These are phyloP conservation scores for Choanephora cucurbitarum DNA, from an alignment of 371 early-diverging fungal genomes.

Conservation along the genomic window DNA sequence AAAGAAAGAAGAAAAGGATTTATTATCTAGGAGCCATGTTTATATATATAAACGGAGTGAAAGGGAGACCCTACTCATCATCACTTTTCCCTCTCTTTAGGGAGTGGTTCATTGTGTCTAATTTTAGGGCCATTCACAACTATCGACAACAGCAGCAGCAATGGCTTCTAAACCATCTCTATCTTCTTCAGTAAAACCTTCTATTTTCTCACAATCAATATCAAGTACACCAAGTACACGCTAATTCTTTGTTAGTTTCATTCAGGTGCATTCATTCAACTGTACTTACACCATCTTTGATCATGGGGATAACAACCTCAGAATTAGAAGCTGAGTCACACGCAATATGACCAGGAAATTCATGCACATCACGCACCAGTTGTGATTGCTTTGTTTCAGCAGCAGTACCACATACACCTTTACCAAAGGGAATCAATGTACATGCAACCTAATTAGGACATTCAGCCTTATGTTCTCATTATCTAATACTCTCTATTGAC, in stretches of 20 bases:
- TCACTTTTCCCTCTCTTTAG: no score
- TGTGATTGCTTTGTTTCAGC: constrained; percentile 57
- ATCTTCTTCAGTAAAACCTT: constrained; percentile 82
- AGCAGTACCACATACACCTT: constrained; percentile 90
- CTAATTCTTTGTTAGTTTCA: no score
- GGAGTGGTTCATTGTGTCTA: no score
- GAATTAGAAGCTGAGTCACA: constrained; percentile 88
- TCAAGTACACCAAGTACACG: constrained; percentile 82
- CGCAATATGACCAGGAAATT: constrained; percentile 90
- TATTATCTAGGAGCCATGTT: no score
- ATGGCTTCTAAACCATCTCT: constrained; percentile 71
- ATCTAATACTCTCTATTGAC: constrained; percentile 31
- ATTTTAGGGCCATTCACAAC: constrained; percentile 56
- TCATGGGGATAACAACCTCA: constrained; percentile 89
- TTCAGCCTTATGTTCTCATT: background rate
- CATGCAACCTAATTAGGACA: constrained; percentile 66
- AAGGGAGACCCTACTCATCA: no score
- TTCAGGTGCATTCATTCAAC: constrained; percentile 3
- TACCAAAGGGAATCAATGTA: constrained; percentile 78
- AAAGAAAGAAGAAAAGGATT: no score
- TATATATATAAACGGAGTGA: no score
- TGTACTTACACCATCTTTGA: constrained; percentile 49
- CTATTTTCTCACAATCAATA: constrained; percentile 75
- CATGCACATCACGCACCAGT: constrained; percentile 79
- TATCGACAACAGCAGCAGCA: constrained; percentile 61